These are phyloP conservation scores for Heterobasidion parviporum DNA, from an alignment of 1,284 basidiomycete genomes.

Conservation along the genomic window DNA sequence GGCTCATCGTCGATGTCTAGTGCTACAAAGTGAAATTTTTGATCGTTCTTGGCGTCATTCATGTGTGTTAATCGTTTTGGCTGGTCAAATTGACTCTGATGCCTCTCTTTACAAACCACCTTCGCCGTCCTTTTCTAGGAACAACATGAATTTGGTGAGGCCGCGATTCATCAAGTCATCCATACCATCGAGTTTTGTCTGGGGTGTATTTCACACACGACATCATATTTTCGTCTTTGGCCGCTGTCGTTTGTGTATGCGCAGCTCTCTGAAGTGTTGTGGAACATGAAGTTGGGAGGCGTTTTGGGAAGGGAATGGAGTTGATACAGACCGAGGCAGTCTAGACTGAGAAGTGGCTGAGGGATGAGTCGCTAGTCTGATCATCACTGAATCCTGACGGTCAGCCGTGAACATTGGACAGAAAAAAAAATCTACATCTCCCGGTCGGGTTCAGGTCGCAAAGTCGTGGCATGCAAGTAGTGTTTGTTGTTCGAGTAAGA, in stretches of 20 bases:
- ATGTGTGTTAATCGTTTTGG: constrained; percentile 50
- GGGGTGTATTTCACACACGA: constrained; percentile 97
- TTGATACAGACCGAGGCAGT: neutral
- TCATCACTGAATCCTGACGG: too few relatives aligned
- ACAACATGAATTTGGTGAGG: constrained; percentile 87
- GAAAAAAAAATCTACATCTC: too few relatives aligned
- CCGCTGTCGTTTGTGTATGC: constrained; percentile 98
- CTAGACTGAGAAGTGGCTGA: neutral
- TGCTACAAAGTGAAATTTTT: constrained; percentile 99
- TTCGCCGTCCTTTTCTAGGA: constrained; percentile 66
- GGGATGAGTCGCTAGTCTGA: too few relatives aligned
- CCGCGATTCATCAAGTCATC: constrained; percentile 95
- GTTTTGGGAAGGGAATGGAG: constrained; percentile 40
- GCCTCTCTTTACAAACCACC: constrained; percentile 59
- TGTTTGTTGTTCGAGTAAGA: too few relatives aligned
- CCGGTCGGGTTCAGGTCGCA: too few relatives aligned
- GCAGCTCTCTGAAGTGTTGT: constrained; percentile 93
- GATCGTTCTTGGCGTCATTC: constrained; percentile 93
- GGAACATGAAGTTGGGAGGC: constrained; percentile 73
- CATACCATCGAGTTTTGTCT: constrained; percentile 99
- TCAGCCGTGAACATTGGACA: too few relatives aligned
- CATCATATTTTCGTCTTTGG: constrained; percentile 98
- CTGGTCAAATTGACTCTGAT: constrained; percentile 4
- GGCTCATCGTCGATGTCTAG: constrained; percentile 81
- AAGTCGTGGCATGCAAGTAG: too few relatives aligned